Evolutionary conservation across 805 yeast genomes (phyloP).

Genomic region (Cyberlindnera suaveolens): DNA sequence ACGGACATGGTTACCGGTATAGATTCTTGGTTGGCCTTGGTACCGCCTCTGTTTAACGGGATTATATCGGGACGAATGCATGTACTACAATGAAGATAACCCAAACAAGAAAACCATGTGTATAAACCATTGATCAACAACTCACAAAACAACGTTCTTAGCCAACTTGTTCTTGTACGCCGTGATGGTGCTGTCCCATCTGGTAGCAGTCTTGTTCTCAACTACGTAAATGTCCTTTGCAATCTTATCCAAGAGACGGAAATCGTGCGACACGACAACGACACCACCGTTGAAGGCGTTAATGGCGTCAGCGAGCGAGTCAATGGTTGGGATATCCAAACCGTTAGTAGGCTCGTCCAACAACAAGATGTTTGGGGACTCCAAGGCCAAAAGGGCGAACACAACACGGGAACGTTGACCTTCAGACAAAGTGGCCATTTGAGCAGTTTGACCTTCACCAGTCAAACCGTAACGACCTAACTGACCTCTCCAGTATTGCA

Average conservation of each 20-base stretch:
- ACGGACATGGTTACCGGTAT: no score
- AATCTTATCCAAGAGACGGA: conserved; percentile 93
- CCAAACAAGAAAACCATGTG: neutral
- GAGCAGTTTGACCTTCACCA: conserved; percentile 97
- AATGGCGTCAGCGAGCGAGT: conserved; percentile 95
- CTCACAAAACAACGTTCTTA: conserved; percentile 70
- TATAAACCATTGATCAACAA: neutral
- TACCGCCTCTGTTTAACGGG: no score
- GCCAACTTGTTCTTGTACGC: conserved; percentile 94
- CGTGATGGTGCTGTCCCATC: conserved; percentile 92
- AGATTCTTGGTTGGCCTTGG: no score
- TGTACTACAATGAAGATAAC: neutral
- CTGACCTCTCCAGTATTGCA: conserved; percentile 98
- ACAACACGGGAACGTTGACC: conserved; percentile 99
- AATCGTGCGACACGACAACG: conserved; percentile 97
- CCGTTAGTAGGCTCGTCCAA: conserved; percentile 99
- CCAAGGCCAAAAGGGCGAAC: conserved; percentile 91
- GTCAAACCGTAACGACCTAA: conserved; percentile 97
- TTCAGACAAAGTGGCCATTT: conserved; percentile 97
- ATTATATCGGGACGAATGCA: no score
- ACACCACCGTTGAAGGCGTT: conserved; percentile 96
- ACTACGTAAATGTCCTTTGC: conserved; percentile 97
- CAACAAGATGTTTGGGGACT: conserved; percentile 88
- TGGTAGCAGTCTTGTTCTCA: conserved; percentile 90
- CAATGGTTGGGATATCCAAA: conserved; percentile 96